These are phyloP conservation scores for Tubosaeta sp. DNA, from an alignment of 768 basidiomycete species.

Conservation along the genomic window DNA sequence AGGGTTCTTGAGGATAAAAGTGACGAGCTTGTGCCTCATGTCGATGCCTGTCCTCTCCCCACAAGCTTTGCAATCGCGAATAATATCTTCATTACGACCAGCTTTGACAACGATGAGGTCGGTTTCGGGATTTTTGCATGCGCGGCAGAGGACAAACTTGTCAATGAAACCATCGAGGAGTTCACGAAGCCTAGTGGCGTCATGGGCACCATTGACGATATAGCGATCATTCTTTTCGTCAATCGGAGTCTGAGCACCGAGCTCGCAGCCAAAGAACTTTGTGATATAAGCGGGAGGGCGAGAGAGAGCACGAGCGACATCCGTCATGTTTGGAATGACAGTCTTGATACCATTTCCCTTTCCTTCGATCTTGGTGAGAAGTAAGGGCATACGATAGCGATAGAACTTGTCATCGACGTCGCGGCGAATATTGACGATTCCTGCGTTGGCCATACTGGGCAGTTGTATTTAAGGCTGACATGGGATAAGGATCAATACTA, in stretches of 20 bases:
- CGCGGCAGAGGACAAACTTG: slow-evolving; percentile 94
- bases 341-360: slow-evolving; percentile 99
- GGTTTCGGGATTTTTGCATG: slow-evolving; percentile 99
- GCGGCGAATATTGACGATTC: slow-evolving; percentile 88
- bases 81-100: slow-evolving; percentile 78
- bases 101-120: slow-evolving; percentile 86
- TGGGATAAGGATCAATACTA: not conserved
- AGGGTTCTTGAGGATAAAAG: slow-evolving; percentile 97
- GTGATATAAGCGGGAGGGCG: slow-evolving; percentile 95
- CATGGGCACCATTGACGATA: slow-evolving; percentile 97
- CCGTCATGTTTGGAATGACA: slow-evolving; percentile 97
- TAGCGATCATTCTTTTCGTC: slow-evolving; percentile 97
- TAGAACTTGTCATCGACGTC: slow-evolving; percentile 98
- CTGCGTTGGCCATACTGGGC: slow-evolving; percentile 79
- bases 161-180: slow-evolving; percentile 97
- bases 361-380: slow-evolving; percentile 95
- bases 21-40: slow-evolving; percentile 95
- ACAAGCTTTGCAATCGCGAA: slow-evolving; percentile 97
- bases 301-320: slow-evolving; percentile 91
- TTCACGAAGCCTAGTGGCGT: slow-evolving; percentile 87
- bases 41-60: slow-evolving; percentile 89
- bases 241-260: slow-evolving; percentile 94
- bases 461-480: slow-evolving; percentile 53
- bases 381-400: slow-evolving; percentile 95
- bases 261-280: slow-evolving; percentile 98